phyloP scores from a whole-genome alignment of 371 early-diverging fungal species.

The Batrachochytrium dendrobatidis region DNA sequence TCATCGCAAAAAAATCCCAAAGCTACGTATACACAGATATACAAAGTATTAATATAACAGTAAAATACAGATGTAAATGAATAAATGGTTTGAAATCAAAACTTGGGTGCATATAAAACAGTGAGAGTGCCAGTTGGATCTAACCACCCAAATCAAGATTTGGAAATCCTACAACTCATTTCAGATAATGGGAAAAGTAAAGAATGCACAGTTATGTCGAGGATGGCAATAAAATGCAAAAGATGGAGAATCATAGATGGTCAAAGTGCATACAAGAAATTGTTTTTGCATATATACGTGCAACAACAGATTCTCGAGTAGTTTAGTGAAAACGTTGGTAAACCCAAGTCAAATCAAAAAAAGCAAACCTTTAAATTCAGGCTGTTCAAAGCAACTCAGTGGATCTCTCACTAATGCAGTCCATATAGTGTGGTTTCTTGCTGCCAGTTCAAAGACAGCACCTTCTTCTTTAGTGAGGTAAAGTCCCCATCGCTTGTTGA shows the following conservation, averaged over 20 bases:
- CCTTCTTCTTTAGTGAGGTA: conserved; percentile 18
- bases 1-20: background rate
- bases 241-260: background rate
- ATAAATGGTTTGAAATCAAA: too few relatives aligned
- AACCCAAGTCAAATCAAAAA: background rate
- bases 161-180: background rate
- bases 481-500: conserved; percentile 9
- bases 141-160: too few relatives aligned
- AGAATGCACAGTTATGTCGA: background rate
- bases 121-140: too few relatives aligned
- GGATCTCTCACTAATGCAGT: conserved; percentile 6
- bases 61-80: too few relatives aligned
- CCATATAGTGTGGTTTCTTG: conserved; percentile 8
- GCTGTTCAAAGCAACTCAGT: background rate
- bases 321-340: background rate
- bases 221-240: background rate
- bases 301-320: too few relatives aligned
- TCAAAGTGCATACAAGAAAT: background rate
- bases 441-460: conserved; percentile 8
- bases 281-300: too few relatives aligned
- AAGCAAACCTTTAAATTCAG: background rate
- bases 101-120: too few relatives aligned
- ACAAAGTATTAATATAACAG: background rate
- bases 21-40: background rate
- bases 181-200: background rate